phyloP scores from a whole-genome alignment of 768 basidiomycete genomes.

The Lanmaoa pseudosensibilis region DNA sequence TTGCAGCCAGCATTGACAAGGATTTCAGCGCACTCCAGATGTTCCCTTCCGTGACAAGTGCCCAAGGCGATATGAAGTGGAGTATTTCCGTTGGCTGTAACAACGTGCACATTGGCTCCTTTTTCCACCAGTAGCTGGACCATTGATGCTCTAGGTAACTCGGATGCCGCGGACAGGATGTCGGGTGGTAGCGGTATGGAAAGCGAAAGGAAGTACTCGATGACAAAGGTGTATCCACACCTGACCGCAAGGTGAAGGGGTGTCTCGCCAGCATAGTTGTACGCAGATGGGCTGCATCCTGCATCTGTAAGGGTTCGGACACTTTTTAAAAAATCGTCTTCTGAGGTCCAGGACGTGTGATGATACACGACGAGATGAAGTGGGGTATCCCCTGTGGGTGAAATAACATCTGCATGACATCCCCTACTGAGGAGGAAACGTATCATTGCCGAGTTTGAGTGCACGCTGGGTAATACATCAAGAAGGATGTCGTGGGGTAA shows the following conservation, averaged over 20 bases:
- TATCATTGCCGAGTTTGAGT: neutral
- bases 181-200: neutral
- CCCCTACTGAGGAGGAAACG: neutral
- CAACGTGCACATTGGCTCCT: neutral
- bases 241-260: neutral
- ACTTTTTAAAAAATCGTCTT: neutral
- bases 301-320: neutral
- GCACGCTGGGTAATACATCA: neutral
- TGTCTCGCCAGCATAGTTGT: neutral
- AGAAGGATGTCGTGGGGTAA: constrained; percentile 3
- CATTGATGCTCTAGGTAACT: too few relatives aligned
- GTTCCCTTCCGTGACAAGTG: too few relatives aligned
- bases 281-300: neutral
- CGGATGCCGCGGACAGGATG: neutral
- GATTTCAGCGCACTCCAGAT: neutral
- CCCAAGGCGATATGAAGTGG: too few relatives aligned
- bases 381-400: neutral
- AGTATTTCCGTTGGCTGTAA: neutral
- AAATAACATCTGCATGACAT: neutral
- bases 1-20: neutral
- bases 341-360: neutral
- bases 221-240: neutral
- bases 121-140: too few relatives aligned
- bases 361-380: neutral
- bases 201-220: constrained; percentile 2